A percentile compares a stretch with the other conserved stretches of the same genome.
Conservation (phyloP, 306 rosid species). For the Trifolium repens region DNA sequence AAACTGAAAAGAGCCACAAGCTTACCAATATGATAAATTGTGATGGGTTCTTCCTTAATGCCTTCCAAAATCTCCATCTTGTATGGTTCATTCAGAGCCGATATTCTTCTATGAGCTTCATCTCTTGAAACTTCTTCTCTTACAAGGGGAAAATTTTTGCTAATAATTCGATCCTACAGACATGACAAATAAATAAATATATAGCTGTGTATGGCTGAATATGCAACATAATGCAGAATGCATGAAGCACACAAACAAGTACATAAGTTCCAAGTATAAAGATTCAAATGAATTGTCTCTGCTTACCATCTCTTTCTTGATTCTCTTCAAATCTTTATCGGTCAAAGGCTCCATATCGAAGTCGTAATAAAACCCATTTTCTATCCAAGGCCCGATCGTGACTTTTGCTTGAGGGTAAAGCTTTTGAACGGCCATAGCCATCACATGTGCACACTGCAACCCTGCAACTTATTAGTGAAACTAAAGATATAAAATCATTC, state of each 20-base stretch:
- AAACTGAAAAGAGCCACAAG: conserved; percentile 42
- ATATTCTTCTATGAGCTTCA: conserved; percentile 83
- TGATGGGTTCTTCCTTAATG: conserved; percentile 87
- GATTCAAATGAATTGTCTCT: conserved; percentile 29
- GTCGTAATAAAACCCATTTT: conserved; percentile 93
- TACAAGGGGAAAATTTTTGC: conserved; percentile 79
- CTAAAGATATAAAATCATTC: conserved; percentile 19
- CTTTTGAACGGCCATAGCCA: conserved; percentile 99
- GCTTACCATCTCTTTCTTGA: conserved; percentile 94
- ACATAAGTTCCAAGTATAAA: conserved; percentile 14
- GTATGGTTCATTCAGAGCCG: conserved; percentile 85
- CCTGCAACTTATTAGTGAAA: conserved; percentile 37
- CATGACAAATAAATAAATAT: conserved; percentile 39
- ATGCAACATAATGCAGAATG: conserved; percentile 35
- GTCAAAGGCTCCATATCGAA: conserved; percentile 86
- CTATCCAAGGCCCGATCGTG: conserved; percentile 98
- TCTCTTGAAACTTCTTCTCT: conserved; percentile 97
- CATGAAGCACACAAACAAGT: conserved; percentile 26
- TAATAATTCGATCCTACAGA: conserved; percentile 80
- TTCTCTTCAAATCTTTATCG: conserved; percentile 86
- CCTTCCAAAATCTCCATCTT: conserved; percentile 91
- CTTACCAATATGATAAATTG: conserved; percentile 92
- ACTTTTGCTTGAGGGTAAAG: conserved; percentile 92
- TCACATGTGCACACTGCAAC: conserved; percentile 92
- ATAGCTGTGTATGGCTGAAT: background rate